These are phyloP conservation scores for Trichoderma koningiopsis DNA, from an alignment of 2,329 filamentous ascomycete species.

Conservation along the genomic window DNA sequence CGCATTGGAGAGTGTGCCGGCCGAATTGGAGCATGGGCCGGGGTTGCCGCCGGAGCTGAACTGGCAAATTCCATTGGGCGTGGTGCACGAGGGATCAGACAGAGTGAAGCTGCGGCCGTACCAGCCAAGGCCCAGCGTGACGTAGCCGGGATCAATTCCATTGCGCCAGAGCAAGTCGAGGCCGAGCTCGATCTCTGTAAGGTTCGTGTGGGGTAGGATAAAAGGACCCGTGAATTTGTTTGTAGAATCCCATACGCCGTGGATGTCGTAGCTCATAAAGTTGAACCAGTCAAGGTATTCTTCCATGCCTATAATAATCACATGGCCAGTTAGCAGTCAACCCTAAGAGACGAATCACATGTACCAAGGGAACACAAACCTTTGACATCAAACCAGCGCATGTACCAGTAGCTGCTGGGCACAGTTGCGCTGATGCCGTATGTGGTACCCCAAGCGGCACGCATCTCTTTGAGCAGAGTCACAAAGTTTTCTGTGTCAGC, in stretches of 20 bases:
- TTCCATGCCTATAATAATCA: not conserved
- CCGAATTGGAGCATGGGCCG: constrained; percentile 34
- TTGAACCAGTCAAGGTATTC: not conserved
- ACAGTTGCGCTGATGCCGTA: constrained; percentile 47
- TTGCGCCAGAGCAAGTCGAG: constrained; percentile 46
- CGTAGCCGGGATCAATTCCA: constrained; percentile 42
- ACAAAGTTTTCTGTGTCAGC: constrained; percentile 44
- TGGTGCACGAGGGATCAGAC: constrained; percentile 33
- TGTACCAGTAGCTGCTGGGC: constrained; percentile 43
- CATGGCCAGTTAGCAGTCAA: not conserved
- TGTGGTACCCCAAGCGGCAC: constrained; percentile 32
- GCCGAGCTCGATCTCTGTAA: constrained; percentile 45
- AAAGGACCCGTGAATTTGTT: constrained; percentile 34
- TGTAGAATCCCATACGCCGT: constrained; percentile 45
- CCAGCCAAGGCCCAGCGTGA: constrained; percentile 50
- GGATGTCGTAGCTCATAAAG: constrained; percentile 39
- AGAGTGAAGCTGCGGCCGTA: constrained; percentile 52
- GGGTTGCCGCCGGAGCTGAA: constrained; percentile 25
- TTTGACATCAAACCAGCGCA: constrained; percentile 30
- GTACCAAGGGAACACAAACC: not conserved
- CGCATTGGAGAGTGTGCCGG: constrained; percentile 36
- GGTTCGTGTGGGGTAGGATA: constrained; percentile 45
- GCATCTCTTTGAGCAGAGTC: constrained; percentile 40
- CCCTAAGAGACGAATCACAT: not conserved
- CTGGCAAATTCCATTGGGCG: not conserved